Evolutionary conservation across 305 asterid genomes (phyloP).

Genomic region (Solanum hybrid): DNA sequence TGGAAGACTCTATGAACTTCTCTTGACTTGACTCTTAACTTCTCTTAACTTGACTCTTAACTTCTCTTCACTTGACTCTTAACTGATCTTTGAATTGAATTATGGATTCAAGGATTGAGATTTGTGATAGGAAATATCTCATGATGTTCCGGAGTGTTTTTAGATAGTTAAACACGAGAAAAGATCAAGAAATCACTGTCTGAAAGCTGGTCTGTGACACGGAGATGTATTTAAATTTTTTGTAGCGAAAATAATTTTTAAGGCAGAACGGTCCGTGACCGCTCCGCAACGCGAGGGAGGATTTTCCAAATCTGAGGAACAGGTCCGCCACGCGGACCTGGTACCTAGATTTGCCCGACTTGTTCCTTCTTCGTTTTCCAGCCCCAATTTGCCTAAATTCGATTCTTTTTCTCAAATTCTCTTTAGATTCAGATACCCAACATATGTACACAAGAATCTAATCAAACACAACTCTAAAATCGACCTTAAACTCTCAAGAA

Average conservation of each 20-base stretch:
- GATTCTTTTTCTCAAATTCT: not conserved
- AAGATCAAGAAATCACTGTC: no score
- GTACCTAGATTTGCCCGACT: no score
- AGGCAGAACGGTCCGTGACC: not conserved
- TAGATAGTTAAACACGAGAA: not conserved
- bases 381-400: not conserved
- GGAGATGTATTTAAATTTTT: not conserved
- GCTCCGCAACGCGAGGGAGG: not conserved
- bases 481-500: no score
- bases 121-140: no score
- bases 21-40: not conserved
- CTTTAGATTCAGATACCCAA: not conserved
- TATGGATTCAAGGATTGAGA: no score
- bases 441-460: not conserved
- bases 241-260: no score
- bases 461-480: no score
- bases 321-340: no score
- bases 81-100: not conserved
- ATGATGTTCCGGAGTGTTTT: not conserved
- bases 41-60: no score
- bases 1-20: not conserved
- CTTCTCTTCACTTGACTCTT: not conserved
- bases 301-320: no score
- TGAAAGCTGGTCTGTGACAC: not conserved
- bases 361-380: not conserved